Conservation (phyloP, 306 rosid species). For the Amphicarpaea edgeworthii region DNA sequence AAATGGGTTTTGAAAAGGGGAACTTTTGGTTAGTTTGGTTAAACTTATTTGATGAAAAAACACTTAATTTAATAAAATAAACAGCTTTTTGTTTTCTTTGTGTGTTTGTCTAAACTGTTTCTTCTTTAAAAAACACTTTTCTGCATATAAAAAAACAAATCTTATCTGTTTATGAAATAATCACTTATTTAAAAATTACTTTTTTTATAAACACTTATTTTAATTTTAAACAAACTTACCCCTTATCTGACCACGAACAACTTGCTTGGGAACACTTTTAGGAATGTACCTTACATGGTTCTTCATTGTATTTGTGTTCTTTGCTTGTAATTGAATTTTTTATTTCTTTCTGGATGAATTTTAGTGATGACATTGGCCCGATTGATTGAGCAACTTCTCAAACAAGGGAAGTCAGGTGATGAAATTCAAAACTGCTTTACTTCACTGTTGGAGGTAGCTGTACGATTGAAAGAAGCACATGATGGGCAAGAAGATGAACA, state of each 20-base stretch:
- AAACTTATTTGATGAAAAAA: no score
- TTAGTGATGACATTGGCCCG: slow-evolving; percentile 74
- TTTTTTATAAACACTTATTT: no score
- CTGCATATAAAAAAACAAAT: no score
- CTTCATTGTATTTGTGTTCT: background rate
- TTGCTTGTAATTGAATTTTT: background rate
- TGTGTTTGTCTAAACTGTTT: no score
- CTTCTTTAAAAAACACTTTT: no score
- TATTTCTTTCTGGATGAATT: slow-evolving; percentile 39
- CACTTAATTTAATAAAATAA: no score
- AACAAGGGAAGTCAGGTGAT: slow-evolving; percentile 61
- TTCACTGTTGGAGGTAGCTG: slow-evolving; percentile 70
- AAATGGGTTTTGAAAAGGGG: background rate
- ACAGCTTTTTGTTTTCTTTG: no score
- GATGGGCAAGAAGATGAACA: slow-evolving; percentile 61
- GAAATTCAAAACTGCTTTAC: slow-evolving; percentile 65
- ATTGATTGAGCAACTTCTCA: slow-evolving; percentile 71
- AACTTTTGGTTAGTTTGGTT: no score
- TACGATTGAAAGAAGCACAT: slow-evolving; percentile 64
- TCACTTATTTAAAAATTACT: no score
- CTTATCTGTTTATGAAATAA: no score
- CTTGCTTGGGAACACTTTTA: background rate
- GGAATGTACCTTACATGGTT: background rate
- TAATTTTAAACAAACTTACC: no score
- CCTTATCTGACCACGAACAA: background rate